Evolutionary conservation across 148 eudicot species (phyloP).

Genomic region (Arbutus unedo): DNA sequence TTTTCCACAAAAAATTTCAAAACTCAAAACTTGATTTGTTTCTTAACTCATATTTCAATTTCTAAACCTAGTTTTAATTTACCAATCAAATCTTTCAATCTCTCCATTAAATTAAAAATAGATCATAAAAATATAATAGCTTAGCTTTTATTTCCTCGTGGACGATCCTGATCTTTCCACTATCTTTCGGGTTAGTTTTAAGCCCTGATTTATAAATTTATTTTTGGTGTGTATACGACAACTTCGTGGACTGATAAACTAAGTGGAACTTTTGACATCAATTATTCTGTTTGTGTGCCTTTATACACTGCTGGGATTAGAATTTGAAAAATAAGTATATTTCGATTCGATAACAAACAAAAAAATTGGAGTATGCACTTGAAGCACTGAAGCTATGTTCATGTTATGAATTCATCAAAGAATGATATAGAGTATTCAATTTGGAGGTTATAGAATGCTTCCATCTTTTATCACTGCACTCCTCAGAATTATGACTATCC

Average conservation of each 20-base stretch:
- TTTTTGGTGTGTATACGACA: too few species aligned
- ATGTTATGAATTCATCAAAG: neutral
- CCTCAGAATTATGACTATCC: conserved; percentile 56
- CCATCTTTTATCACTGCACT: conserved; percentile 55
- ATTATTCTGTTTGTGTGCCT: conserved; percentile 1
- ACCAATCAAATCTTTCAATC: too few species aligned
- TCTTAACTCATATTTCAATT: too few species aligned
- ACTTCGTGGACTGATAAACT: neutral
- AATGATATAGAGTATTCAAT: conserved; percentile 1
- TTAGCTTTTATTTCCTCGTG: too few species aligned
- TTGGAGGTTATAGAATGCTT: conserved; percentile 40
- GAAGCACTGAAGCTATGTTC: neutral
- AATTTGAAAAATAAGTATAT: neutral
- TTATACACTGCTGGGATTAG: neutral
- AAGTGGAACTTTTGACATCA: neutral
- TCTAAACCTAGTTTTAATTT: too few species aligned
- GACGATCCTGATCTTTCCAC: too few species aligned
- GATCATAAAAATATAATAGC: too few species aligned
- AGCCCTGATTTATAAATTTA: too few species aligned
- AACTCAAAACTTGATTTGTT: too few species aligned
- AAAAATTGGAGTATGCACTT: neutral
- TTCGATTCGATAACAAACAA: neutral
- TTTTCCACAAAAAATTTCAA: too few species aligned
- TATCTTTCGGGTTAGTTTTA: too few species aligned
- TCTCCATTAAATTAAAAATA: too few species aligned